Evolutionary conservation across 164 flowering plant species (phyloP).

Genomic region (Liquidambar formosana): DNA sequence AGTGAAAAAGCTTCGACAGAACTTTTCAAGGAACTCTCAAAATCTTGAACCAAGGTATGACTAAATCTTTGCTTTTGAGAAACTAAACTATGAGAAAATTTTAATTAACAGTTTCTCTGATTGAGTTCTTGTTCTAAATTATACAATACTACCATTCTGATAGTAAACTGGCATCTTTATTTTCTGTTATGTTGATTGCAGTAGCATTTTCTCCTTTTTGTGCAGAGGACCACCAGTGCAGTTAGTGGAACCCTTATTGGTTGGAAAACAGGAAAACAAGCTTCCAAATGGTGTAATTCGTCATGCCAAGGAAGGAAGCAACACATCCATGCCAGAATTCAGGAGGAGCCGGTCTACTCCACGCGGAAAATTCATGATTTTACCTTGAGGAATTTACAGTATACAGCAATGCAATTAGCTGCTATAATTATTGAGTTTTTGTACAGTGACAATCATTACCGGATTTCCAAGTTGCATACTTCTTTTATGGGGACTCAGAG

Average conservation of each 20-base stretch:
- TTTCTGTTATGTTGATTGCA: not conserved
- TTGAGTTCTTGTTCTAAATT: too few species aligned
- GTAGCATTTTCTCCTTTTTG: not conserved
- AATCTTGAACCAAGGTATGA: slow-evolving; percentile 58
- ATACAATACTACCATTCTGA: not conserved
- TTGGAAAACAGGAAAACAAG: slow-evolving; percentile 44
- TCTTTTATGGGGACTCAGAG: not conserved
- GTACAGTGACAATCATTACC: slow-evolving; percentile 8
- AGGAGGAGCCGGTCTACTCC: slow-evolving; percentile 71
- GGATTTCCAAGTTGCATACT: slow-evolving; percentile 2
- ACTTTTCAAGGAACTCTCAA: slow-evolving; percentile 49
- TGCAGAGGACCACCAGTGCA: slow-evolving; percentile 42
- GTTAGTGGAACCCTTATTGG: slow-evolving; percentile 34
- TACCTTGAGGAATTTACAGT: slow-evolving; percentile 34
- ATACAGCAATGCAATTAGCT: not conserved
- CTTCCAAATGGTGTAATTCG: slow-evolving; percentile 26
- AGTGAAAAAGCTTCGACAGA: slow-evolving; percentile 40
- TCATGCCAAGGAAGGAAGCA: slow-evolving; percentile 42
- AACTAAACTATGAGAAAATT: not conserved
- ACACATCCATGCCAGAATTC: slow-evolving; percentile 41
- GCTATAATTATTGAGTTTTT: not conserved
- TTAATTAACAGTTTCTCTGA: not conserved
- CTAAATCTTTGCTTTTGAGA: not conserved
- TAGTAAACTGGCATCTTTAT: not conserved
- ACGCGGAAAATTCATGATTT: slow-evolving; percentile 55